phyloP scores from a whole-genome alignment of 1,284 basidiomycete species.

The Ustilago shanxiensis region DNA sequence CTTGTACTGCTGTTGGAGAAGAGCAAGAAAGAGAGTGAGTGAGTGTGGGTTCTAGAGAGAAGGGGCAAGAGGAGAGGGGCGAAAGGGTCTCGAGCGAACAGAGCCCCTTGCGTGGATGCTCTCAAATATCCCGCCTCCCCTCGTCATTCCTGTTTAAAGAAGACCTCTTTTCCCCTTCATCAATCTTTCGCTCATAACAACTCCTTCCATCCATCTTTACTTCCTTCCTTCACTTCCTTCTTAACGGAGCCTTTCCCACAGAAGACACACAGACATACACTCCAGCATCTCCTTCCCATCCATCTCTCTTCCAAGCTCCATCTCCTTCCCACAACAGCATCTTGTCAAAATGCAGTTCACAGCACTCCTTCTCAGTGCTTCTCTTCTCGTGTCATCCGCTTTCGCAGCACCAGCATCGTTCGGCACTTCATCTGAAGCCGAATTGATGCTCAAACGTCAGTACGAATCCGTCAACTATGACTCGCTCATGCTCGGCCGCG shows the following conservation, averaged over 20 bases:
- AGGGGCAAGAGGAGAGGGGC: slow-evolving; percentile 1
- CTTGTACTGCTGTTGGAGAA: too few species aligned
- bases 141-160: not conserved
- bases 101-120: not conserved
- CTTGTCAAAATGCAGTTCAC: slow-evolving; percentile 34
- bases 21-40: not conserved
- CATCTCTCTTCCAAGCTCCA: not conserved
- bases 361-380: slow-evolving; percentile 24
- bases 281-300: not conserved
- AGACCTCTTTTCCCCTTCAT: not conserved
- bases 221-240: not conserved
- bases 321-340: not conserved
- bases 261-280: too few species aligned
- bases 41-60: too few species aligned
- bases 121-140: not conserved
- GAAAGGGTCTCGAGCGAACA: not conserved
- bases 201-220: not conserved
- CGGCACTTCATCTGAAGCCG: slow-evolving; percentile 20
- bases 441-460: slow-evolving; percentile 47
- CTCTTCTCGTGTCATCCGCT: slow-evolving; percentile 29
- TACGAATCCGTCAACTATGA: slow-evolving; percentile 28
- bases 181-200: not conserved
- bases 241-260: not conserved
- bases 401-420: slow-evolving; percentile 27
- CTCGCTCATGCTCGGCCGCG: slow-evolving; percentile 24